Conservation (phyloP, 805 yeast genomes). For the Pichia exigua region DNA sequence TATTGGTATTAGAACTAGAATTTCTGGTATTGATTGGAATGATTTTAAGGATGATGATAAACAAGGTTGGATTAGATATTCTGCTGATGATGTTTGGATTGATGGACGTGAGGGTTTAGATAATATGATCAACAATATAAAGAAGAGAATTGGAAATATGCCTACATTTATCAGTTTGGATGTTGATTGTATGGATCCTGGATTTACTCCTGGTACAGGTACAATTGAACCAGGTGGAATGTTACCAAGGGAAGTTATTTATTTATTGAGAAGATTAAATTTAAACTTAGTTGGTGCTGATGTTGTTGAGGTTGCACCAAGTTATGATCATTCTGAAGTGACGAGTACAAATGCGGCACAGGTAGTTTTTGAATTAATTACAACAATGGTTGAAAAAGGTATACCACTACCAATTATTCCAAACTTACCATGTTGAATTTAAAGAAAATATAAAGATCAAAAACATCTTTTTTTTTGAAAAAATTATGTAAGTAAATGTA, state of each 20-base stretch:
- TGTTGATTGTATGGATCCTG: slow-evolving; percentile 56
- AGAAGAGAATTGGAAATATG: slow-evolving; percentile 42
- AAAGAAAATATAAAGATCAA: not conserved
- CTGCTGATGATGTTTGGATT: slow-evolving; percentile 67
- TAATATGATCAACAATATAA: slow-evolving; percentile 43
- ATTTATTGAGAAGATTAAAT: slow-evolving; percentile 39
- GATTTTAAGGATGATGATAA: slow-evolving; percentile 61
- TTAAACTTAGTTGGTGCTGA: slow-evolving; percentile 48
- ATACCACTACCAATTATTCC: slow-evolving; percentile 16
- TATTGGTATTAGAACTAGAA: slow-evolving; percentile 69
- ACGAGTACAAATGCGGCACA: slow-evolving; percentile 68
- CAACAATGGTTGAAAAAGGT: slow-evolving; percentile 62
- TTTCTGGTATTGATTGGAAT: slow-evolving; percentile 49
- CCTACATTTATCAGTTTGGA: slow-evolving; percentile 79
- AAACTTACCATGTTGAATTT: not conserved
- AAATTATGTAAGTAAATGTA: too few relatives aligned
- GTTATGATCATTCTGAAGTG: slow-evolving; percentile 56
- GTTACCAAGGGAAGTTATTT: slow-evolving; percentile 46
- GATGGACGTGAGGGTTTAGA: slow-evolving; percentile 47
- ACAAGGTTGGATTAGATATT: slow-evolving; percentile 63
- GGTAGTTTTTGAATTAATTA: slow-evolving; percentile 60
- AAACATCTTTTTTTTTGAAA: not conserved
- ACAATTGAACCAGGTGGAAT: slow-evolving; percentile 56
- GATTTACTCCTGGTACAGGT: slow-evolving; percentile 51
- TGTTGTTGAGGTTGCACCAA: slow-evolving; percentile 55